Evolutionary conservation across 2,329 filamentous ascomycete species (phyloP).

Genomic region (Phialophora chinensis): DNA sequence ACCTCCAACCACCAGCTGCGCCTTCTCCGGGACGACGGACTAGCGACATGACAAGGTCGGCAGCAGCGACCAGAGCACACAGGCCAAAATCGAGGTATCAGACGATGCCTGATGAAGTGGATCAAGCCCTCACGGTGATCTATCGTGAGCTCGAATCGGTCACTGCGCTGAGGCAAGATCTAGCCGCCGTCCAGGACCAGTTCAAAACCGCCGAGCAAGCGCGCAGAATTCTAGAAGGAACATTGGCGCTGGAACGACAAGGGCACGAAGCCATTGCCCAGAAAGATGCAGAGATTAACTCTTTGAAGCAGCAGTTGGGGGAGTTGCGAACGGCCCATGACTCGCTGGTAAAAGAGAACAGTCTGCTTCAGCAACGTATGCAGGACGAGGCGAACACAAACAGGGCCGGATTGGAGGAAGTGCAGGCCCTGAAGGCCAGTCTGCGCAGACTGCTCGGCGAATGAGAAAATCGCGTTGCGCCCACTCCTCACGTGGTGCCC

Average conservation of each 20-base stretch:
- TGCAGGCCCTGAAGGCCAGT: constrained; percentile 18
- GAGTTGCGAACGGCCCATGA: constrained; percentile 3
- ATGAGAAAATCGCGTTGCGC: not conserved
- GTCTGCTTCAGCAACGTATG: constrained; percentile 9
- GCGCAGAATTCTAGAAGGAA: constrained; percentile 2
- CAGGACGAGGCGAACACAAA: constrained; percentile 2
- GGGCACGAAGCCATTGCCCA: constrained; percentile 3
- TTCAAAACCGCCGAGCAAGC: constrained; percentile 13
- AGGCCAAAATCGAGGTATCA: constrained; percentile 18
- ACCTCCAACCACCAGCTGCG: not conserved
- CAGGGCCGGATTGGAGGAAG: constrained; percentile 12
- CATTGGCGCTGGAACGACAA: constrained; percentile 12
- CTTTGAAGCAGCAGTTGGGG: constrained; percentile 6
- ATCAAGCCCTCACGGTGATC: constrained; percentile 13
- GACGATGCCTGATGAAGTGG: constrained; percentile 17
- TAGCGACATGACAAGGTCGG: not conserved
- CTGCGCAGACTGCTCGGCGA: constrained; percentile 17
- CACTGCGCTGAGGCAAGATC: constrained; percentile 5
- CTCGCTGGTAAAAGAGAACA: constrained; percentile 4
- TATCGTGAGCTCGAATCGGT: constrained; percentile 14
- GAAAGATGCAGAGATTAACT: constrained; percentile 9
- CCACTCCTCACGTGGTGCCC: not conserved
- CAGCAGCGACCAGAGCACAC: not conserved
- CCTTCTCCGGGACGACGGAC: not conserved
- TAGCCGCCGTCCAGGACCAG: constrained; percentile 2